Evolutionary conservation across 306 rosid genomes (phyloP), one percentile per base, ranked within the genome.

Genomic region (Castanopsis chinensis): DNA sequence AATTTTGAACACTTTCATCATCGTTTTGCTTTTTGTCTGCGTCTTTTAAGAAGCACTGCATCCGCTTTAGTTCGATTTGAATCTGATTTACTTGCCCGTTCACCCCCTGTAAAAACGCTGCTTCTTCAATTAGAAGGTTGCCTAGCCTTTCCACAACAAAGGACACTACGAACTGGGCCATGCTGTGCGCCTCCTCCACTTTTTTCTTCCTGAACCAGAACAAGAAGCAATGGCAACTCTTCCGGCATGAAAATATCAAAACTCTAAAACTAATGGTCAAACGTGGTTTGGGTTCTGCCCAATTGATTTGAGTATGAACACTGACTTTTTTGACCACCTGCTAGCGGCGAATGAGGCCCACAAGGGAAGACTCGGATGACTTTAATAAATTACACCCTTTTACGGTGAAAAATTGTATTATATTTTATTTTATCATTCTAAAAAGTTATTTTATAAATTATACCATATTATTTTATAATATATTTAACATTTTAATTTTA

Each of bases 41-140:
- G 65, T 90, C 89, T 73, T 71, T 78, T 37, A 88, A 71, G 81
- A 86, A 90, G 76, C 85, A 79, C 37, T 76, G 80, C 89, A 88
- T 88, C 78, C 78, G 70, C 68, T 33, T 86, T 28, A 88, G 58
- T 54, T 90, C 90, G 76, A 3, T 37, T 71, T 79, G 73, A 81
- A 88, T 12, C 54, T 76, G 41, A 23, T 55, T 51, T 18, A 88
- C 83, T 65, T 78, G 49, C 19, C 21, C 20, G 0, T 69, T 37
- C 12, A 84, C 90, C 59, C 89, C 90, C 12, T 5, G 2, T 80
- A 83, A 74, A 58, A 87, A 61, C 2, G 3, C 80, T 58, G 71
- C 86, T 81, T 86, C 89, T 71, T 79, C 65, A 18, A 69, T 69
- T 9, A 85, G 56, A 7, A 83, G 64, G 52, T 81, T 80, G n/a